A percentile compares a stretch with the other conserved stretches of the same genome.
These are phyloP conservation scores for Linaria vulgaris DNA, from an alignment of 257 asterid genomes.

Conservation along the genomic window DNA sequence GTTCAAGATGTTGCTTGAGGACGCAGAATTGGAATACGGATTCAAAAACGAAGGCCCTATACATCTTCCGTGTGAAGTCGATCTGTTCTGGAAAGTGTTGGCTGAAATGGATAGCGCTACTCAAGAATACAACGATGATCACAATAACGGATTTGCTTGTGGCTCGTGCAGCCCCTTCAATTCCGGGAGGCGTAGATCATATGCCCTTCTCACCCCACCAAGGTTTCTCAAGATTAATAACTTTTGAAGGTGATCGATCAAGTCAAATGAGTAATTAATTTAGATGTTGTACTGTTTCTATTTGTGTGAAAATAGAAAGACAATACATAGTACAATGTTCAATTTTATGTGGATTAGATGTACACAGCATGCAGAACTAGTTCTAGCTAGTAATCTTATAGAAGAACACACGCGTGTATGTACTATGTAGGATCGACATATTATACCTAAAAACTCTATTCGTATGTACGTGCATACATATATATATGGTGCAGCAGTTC, in stretches of 20 bases:
- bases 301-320: too few relatives aligned
- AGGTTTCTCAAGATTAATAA: conserved; percentile 23
- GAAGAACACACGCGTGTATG: too few relatives aligned
- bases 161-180: conserved; percentile 31
- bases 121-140: neutral
- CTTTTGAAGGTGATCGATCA: neutral
- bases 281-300: too few relatives aligned
- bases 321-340: too few relatives aligned
- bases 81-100: conserved; percentile 37
- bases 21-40: conserved; percentile 65
- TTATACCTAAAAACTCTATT: too few relatives aligned
- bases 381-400: too few relatives aligned
- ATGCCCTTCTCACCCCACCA: conserved; percentile 28
- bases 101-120: conserved; percentile 37
- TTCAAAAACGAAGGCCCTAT: conserved; percentile 54
- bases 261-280: too few relatives aligned
- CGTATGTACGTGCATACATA: too few relatives aligned
- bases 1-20: conserved; percentile 53
- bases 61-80: conserved; percentile 57
- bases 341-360: too few relatives aligned
- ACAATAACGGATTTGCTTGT: neutral
- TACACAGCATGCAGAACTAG: too few relatives aligned
- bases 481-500: too few relatives aligned
- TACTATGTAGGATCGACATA: too few relatives aligned
- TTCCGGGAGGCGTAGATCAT: conserved; percentile 22